Base-by-base conservation (phyloP, 1,139 yeast genomes). In the Insectozyma bohioensis region DNA sequence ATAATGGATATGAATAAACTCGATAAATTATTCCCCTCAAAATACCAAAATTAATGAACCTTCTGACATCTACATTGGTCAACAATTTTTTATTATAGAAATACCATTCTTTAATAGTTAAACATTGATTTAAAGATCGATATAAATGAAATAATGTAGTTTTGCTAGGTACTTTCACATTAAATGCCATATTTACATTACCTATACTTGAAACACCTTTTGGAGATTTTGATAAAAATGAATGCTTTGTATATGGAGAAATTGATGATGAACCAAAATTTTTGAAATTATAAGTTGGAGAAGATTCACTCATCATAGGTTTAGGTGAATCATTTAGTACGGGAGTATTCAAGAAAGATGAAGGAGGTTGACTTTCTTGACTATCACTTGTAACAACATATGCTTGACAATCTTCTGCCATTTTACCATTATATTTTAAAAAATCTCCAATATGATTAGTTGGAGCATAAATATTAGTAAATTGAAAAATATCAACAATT, bases 41-140 rank as follows among this genome's bases (percentile, higher is more conserved):
- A 3, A 87, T 72, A 0, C 98, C 99, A 65, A 90, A 94, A 18
- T 88, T 80, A 11, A 92, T 67, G 49, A 94, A 86, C 31, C 95
- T 63, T 40, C 97, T 67, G 2, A 92, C 67, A 55, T 94, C 98
- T 25, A 94, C 77, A 45, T 78, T 75, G 12, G 49, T 61, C 19
- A 94, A 60, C 6, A 66, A 59, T 30, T 75, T 72, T 24, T 68
- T 70, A 51, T 94, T 84, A 41, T 78, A 69, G 2, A 58, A 36
- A 52, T 78, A 85, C 97, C 98, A 94, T 25, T 84, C 88, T 43
- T 79, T 77, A 4, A 94, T 68, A 0, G 86, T 73, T 34, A 75
- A 78, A 1, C 95, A 95, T 43, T 85, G 95, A 41, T 81, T 82
- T 35, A 94, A 65, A 1, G 90, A 78, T 28, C 88, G 58, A 57